Evolutionary conservation across 2,329 filamentous ascomycete genomes (phyloP).

Genomic region (Rhynchosporium secalis): DNA sequence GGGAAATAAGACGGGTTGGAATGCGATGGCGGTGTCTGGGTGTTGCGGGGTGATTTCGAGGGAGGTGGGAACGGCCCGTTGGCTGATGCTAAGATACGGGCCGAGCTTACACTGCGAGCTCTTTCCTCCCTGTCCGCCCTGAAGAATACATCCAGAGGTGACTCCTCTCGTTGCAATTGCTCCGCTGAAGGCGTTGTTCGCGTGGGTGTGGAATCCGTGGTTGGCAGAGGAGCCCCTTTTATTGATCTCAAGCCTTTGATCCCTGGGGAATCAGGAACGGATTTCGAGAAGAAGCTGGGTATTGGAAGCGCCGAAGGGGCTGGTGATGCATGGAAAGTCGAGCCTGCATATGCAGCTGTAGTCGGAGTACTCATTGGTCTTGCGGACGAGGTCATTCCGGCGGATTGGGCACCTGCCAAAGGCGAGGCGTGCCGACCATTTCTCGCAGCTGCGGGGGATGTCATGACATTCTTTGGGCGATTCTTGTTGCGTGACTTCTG

Average conservation of each 20-base stretch:
- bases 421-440: constrained; percentile 35
- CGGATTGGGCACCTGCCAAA: constrained; percentile 31
- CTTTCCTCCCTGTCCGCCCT: constrained; percentile 79
- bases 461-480: constrained; percentile 37
- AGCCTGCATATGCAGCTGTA: constrained; percentile 69
- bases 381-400: constrained; percentile 39
- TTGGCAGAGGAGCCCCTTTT: constrained; percentile 44
- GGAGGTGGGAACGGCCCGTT: constrained; percentile 55
- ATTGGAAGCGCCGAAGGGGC: constrained; percentile 87
- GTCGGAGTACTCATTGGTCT: constrained; percentile 47
- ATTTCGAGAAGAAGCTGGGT: constrained; percentile 82
- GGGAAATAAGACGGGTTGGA: constrained; percentile 40
- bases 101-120: constrained; percentile 54
- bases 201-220: constrained; percentile 41
- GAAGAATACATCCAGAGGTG: constrained; percentile 88
- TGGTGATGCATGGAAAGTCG: constrained; percentile 92
- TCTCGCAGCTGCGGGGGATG: constrained; percentile 34
- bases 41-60: constrained; percentile 43
- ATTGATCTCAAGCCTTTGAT: constrained; percentile 46
- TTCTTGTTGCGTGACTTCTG: constrained; percentile 39
- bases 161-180: constrained; percentile 60
- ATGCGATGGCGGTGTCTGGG: constrained; percentile 36
- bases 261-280: constrained; percentile 64
- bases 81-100: constrained; percentile 45
- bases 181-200: constrained; percentile 52